Evolutionary conservation across 2,329 filamentous ascomycete genomes (phyloP).

Genomic region (Alternaria hordeiaustralica): DNA sequence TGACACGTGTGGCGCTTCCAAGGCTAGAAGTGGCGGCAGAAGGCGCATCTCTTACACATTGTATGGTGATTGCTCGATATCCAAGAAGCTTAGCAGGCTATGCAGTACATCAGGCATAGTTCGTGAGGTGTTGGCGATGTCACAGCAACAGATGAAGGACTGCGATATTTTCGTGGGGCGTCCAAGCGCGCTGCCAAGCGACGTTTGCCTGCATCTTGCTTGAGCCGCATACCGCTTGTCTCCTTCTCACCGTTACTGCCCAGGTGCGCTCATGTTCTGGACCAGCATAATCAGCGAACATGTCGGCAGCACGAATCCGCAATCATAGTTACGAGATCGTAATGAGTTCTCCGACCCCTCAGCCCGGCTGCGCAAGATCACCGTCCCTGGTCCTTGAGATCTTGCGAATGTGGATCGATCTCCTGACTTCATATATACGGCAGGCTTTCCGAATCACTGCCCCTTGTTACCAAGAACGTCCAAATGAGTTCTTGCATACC

Average conservation of each 20-base stretch:
- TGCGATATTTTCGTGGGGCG: slow-evolving; percentile 2
- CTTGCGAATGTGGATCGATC: background rate
- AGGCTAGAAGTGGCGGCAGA: background rate
- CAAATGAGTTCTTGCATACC: background rate
- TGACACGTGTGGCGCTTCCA: slow-evolving; percentile 13
- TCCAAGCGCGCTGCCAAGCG: slow-evolving; percentile 5
- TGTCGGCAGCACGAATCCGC: background rate
- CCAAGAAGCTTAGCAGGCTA: slow-evolving; percentile 5
- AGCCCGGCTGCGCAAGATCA: background rate
- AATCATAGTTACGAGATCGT: background rate
- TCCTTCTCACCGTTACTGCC: background rate
- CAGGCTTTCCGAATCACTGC: background rate
- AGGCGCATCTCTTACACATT: background rate
- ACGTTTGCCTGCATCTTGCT: slow-evolving; percentile 1
- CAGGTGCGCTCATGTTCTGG: background rate
- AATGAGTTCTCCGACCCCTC: background rate
- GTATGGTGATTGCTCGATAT: background rate
- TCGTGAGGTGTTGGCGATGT: background rate
- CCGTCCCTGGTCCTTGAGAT: background rate
- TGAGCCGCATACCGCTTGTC: slow-evolving; percentile 2
- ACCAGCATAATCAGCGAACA: background rate
- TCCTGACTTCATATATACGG: background rate
- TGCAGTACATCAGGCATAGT: background rate
- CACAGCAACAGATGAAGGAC: slow-evolving; percentile 11
- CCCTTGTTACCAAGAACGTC: background rate